Conservation (phyloP, 306 rosid species). For the Dryas octopetala region DNA sequence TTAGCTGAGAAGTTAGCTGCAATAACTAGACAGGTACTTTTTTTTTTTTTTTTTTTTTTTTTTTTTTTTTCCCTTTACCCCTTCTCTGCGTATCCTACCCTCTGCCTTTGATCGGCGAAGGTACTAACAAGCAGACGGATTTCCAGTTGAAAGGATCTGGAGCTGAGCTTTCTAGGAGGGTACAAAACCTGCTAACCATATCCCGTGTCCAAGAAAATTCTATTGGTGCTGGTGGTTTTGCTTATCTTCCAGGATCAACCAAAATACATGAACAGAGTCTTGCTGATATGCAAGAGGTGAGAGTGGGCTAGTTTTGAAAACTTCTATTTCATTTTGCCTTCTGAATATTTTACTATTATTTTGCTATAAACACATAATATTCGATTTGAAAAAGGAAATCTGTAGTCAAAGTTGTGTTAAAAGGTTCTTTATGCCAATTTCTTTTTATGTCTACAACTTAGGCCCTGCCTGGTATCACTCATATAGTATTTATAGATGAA, state of each 20-base stretch:
- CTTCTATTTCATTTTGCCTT: background rate
- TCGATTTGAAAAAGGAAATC: too few species aligned
- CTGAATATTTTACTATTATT: background rate
- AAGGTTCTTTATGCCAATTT: background rate
- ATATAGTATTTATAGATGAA: too few species aligned
- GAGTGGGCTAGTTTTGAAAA: background rate
- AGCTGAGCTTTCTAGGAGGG: constrained; percentile 86
- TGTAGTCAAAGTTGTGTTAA: background rate
- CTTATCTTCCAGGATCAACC: constrained; percentile 78
- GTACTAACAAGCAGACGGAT: constrained; percentile 31
- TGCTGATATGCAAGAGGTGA: constrained; percentile 84
- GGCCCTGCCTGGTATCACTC: too few species aligned
- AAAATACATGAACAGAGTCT: constrained; percentile 88
- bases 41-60: background rate
- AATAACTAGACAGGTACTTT: constrained; percentile 74
- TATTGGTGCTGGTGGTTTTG: constrained; percentile 54
- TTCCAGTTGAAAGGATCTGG: constrained; percentile 92
- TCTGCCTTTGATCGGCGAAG: constrained; percentile 1
- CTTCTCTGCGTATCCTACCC: background rate
- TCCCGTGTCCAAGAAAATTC: constrained; percentile 75
- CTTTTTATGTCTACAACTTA: too few species aligned
- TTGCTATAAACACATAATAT: too few species aligned
- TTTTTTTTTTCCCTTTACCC: background rate
- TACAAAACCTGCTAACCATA: constrained; percentile 65
- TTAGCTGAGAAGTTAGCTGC: constrained; percentile 88